Evolutionary conservation across 768 basidiomycete genomes (phyloP).

Genomic region (Dentipellis sp.): DNA sequence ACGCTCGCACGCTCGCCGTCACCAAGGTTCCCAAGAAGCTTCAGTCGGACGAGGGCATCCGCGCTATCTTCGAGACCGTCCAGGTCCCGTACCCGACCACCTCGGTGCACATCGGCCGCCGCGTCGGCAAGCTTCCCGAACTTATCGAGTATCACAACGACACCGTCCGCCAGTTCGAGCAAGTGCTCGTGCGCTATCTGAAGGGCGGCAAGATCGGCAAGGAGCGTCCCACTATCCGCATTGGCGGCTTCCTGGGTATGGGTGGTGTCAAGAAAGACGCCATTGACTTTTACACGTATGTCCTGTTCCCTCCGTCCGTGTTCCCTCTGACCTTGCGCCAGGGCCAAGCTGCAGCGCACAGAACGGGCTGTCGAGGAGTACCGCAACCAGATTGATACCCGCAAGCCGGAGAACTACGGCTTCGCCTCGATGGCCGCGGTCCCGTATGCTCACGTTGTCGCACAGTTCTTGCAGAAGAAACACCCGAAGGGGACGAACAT

Average conservation of each 20-base stretch:
- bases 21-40: constrained; percentile 69
- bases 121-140: constrained; percentile 81
- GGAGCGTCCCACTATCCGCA: constrained; percentile 71
- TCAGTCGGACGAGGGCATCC: constrained; percentile 81
- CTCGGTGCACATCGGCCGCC: constrained; percentile 81
- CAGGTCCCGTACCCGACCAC: constrained; percentile 83
- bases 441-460: constrained; percentile 82
- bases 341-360: constrained; percentile 44
- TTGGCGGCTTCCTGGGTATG: constrained; percentile 74
- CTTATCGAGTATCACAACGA: constrained; percentile 88
- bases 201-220: constrained; percentile 73
- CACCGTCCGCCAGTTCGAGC: constrained; percentile 90
- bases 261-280: constrained; percentile 86
- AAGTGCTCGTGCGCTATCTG: constrained; percentile 81
- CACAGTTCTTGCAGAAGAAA: constrained; percentile 58
- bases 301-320: constrained; percentile 8
- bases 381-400: constrained; percentile 60
- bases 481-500: constrained; percentile 66
- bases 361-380: constrained; percentile 68
- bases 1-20: constrained; percentile 85
- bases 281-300: constrained; percentile 89
- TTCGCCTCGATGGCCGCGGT: constrained; percentile 88
- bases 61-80: constrained; percentile 60
- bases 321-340: constrained; percentile 12
- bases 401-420: constrained; percentile 82